Evolutionary conservation across 257 asterid species (phyloP).

Genomic region (Nicotiana attenuata): DNA sequence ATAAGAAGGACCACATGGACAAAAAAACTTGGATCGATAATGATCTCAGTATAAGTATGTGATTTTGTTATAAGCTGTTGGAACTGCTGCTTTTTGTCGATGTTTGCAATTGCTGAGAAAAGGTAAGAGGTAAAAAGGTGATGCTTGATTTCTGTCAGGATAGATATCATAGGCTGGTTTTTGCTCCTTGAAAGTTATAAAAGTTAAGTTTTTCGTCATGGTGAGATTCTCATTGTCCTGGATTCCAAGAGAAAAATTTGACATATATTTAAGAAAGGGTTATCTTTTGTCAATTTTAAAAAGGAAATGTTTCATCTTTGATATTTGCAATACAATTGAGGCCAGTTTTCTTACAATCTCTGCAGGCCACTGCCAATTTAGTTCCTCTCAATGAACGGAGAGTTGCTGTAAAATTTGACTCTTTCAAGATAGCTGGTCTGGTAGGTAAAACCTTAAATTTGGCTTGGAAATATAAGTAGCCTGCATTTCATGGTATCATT

Average conservation of each 20-base stretch:
- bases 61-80: background rate
- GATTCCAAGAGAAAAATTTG: background rate
- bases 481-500: background rate
- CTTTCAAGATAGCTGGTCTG: constrained; percentile 59
- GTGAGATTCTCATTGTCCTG: constrained; percentile 1
- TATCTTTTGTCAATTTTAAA: background rate
- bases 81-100: background rate
- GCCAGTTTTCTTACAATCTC: background rate
- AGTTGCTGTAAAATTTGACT: constrained; percentile 64
- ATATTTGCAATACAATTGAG: background rate
- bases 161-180: background rate
- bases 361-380: constrained; percentile 65
- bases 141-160: background rate
- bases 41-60: background rate
- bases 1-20: background rate
- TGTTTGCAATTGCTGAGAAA: background rate
- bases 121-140: background rate
- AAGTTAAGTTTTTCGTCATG: background rate
- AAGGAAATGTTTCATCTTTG: background rate
- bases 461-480: background rate
- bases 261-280: background rate
- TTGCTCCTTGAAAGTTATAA: background rate
- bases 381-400: constrained; percentile 46
- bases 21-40: background rate
- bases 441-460: constrained; percentile 29